A percentile compares a stretch with the other conserved stretches of the same genome.
These are phyloP conservation scores for Neofusicoccum umdonicola DNA, from an alignment of 2,329 filamentous ascomycete species.

Conservation along the genomic window DNA sequence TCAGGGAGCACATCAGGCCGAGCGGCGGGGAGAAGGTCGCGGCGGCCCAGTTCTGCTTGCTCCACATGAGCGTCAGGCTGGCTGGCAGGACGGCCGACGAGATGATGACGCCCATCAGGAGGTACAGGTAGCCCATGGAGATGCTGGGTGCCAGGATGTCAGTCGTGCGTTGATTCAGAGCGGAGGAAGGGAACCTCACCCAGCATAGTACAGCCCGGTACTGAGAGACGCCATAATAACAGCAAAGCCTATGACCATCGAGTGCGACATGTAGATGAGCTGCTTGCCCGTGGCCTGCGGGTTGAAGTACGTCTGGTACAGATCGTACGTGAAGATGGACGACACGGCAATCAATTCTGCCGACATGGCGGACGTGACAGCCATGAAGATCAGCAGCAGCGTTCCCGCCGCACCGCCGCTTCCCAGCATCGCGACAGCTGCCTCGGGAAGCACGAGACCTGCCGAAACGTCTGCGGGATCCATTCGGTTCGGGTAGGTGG, in stretches of 20 bases:
- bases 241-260: constrained; percentile 70
- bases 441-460: constrained; percentile 80
- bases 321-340: constrained; percentile 83
- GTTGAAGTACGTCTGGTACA: constrained; percentile 85
- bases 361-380: constrained; percentile 44
- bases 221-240: constrained; percentile 75
- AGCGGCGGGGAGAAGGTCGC: constrained; percentile 68
- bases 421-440: constrained; percentile 78
- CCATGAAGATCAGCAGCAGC: constrained; percentile 54
- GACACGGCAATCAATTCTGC: constrained; percentile 63
- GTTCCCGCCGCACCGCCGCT: constrained; percentile 77
- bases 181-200: constrained; percentile 22
- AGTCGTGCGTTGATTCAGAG: not conserved
- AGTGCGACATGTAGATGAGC: constrained; percentile 77
- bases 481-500: constrained; percentile 72
- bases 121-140: constrained; percentile 83
- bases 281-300: constrained; percentile 70
- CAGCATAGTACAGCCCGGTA: constrained; percentile 59
- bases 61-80: constrained; percentile 77
- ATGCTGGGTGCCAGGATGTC: constrained; percentile 49
- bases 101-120: constrained; percentile 91
- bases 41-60: constrained; percentile 72
- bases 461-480: constrained; percentile 71
- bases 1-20: constrained; percentile 66
- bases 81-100: constrained; percentile 81